Evolutionary conservation across 163 green algal species (phyloP), one percentile per base, ranked within the genome.

Genomic region (Picocystis sp.): DNA sequence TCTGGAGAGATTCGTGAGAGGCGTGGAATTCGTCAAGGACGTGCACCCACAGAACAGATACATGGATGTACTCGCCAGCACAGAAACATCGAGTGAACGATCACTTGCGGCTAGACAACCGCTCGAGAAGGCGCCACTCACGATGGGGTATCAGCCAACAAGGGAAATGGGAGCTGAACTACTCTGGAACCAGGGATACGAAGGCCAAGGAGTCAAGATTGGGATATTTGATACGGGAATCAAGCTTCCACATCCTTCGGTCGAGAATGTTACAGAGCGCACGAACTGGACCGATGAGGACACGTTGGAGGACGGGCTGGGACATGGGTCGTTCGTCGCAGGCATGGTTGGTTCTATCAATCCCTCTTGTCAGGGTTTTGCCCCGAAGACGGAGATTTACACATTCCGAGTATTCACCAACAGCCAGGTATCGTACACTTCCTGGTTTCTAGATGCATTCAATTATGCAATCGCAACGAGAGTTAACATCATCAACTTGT

Each of bases 401-500:
- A 93, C 89, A 2, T 97, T 97, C 66, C 82, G 89, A 24, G 88
- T 96, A 11, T 92, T 92, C 67, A 92, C 82, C 13, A 87, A 90
- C 56, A 80, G 86, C 47, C 80, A 92, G 69, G 84, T 96, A 22
- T 94, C 83, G 23, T 98, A 90, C 74, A 98, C 89, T 8, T 91
- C 75, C 43, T 98, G 89, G 89, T 97, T 97, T 64, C 66, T 98
- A 44, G 90, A 98, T 58, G 89, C 89, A 11, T 96, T 98, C 78
- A 98, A 98, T 65, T 95, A 97, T 64, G 89, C 89, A 25, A 88
- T 97, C 23, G 74, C 77, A 5, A 84, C 75, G 9, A 64, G 76
- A 21, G 83, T 92, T 73, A 71, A 95, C 57, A 67, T 98, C 13
- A 78, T 98, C 58, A 98, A 98, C 70, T 72, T 98, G 11, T 88